Conservation (phyloP, 1,284 basidiomycete genomes). For the Neonothopanus nambi region DNA sequence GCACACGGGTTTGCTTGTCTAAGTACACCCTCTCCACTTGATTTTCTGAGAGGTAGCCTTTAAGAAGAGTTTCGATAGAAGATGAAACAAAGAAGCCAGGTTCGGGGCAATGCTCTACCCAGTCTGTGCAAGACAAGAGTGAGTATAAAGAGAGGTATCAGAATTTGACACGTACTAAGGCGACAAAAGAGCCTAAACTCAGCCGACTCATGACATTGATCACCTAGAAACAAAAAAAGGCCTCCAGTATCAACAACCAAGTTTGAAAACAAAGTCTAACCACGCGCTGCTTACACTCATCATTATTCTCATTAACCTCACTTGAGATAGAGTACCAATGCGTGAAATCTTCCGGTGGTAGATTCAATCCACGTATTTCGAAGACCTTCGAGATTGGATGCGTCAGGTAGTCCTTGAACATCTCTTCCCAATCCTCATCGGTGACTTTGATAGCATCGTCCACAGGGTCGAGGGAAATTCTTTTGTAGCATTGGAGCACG, state of each 20-base stretch:
- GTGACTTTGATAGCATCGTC: not conserved
- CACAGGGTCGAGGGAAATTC: not conserved
- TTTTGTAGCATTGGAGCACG: not conserved
- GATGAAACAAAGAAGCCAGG: slow-evolving; percentile 13
- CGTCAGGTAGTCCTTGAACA: no score
- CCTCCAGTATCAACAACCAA: no score
- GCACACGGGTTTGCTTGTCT: slow-evolving; percentile 15
- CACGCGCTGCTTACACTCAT: no score
- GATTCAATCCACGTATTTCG: not conserved
- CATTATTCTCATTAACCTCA: slow-evolving; percentile 22
- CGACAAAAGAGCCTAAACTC: no score
- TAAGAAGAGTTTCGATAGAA: not conserved
- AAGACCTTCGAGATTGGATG: not conserved
- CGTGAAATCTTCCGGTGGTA: no score
- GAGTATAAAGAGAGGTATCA: no score
- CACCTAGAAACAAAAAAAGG: no score
- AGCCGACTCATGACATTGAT: no score
- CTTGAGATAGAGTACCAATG: slow-evolving; percentile 31
- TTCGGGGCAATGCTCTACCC: no score
- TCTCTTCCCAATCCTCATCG: slow-evolving; percentile 2
- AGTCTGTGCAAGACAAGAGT: no score
- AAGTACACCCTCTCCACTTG: not conserved
- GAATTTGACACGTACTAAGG: no score
- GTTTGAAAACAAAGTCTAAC: no score
- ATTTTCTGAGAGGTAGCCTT: not conserved